phyloP scores from a whole-genome alignment of 78 protist genomes.

The Dictyostelium intermedium region DNA sequence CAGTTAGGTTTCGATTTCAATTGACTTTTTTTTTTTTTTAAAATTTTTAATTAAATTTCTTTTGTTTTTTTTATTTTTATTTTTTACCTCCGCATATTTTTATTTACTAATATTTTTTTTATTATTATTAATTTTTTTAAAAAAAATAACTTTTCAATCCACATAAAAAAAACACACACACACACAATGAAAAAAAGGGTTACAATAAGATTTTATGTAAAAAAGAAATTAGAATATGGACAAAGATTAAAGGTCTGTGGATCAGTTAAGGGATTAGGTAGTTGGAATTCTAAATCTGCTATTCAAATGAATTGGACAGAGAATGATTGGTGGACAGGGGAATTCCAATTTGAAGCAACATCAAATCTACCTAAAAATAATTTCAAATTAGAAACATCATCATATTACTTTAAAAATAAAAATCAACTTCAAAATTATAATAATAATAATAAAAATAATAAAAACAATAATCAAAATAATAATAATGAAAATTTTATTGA shows the following conservation, averaged over 20 bases:
- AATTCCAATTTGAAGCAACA: conserved; percentile 43
- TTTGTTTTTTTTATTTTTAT: too few relatives aligned
- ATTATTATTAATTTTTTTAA: too few relatives aligned
- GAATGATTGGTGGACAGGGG: conserved; percentile 72
- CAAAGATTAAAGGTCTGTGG: conserved; percentile 35
- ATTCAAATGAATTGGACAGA: conserved; percentile 52
- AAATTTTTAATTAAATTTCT: too few relatives aligned
- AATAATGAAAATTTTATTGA: not conserved
- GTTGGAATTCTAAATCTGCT: conserved; percentile 3
- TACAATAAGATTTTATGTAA: conserved; percentile 56
- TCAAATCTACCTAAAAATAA: conserved; percentile 38
- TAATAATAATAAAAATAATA: not conserved
- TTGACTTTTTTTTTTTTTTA: too few relatives aligned
- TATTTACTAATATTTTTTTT: too few relatives aligned
- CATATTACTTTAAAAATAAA: not conserved
- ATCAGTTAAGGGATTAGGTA: conserved; percentile 46
- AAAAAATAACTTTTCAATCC: too few relatives aligned
- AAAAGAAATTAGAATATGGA: conserved; percentile 62
- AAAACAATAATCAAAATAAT: not conserved
- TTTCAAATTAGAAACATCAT: conserved; percentile 44
- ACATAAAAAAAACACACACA: too few relatives aligned
- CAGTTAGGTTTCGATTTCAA: too few relatives aligned
- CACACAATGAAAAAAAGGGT: conserved; percentile 26
- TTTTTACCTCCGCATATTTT: too few relatives aligned
- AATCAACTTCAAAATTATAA: not conserved